These are phyloP conservation scores for Lycium ferocissimum DNA, from an alignment of 257 asterid genomes.

Conservation along the genomic window DNA sequence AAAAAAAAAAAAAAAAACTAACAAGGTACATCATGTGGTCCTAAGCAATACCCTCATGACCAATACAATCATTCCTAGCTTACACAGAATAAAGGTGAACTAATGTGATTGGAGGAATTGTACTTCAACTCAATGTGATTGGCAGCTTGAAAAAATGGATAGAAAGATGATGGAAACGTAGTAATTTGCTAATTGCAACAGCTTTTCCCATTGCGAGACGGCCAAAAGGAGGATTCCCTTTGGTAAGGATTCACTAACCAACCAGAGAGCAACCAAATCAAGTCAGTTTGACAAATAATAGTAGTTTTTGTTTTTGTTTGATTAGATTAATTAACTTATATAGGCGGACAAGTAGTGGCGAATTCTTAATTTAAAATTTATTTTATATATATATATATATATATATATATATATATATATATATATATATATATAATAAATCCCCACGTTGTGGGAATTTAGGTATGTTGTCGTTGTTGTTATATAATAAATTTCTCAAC, in stretches of 20 bases:
- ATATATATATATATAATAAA: too few relatives aligned
- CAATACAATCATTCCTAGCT: neutral
- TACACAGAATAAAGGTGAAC: neutral
- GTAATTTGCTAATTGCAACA: neutral
- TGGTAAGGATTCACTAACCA: neutral
- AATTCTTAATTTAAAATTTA: too few relatives aligned
- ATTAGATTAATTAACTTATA: neutral
- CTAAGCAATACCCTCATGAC: neutral
- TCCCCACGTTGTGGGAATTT: too few relatives aligned
- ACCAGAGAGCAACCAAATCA: neutral
- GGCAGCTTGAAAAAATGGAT: neutral
- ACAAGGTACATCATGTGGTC: constrained; percentile 1
- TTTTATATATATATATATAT: too few relatives aligned
- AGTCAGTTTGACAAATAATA: neutral
- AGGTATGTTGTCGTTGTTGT: too few relatives aligned
- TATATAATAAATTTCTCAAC: too few relatives aligned
- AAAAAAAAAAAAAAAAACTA: neutral
- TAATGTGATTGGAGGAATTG: neutral
- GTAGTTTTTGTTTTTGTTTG: neutral
- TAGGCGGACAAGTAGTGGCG: too few relatives aligned
- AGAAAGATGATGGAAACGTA: neutral
- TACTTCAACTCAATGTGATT: neutral
- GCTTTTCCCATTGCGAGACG: neutral
- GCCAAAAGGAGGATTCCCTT: neutral
- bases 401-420: too few relatives aligned